Evolutionary conservation across 2,329 filamentous ascomycete species (phyloP).

Genomic region (Ceratocystis smalleyi): DNA sequence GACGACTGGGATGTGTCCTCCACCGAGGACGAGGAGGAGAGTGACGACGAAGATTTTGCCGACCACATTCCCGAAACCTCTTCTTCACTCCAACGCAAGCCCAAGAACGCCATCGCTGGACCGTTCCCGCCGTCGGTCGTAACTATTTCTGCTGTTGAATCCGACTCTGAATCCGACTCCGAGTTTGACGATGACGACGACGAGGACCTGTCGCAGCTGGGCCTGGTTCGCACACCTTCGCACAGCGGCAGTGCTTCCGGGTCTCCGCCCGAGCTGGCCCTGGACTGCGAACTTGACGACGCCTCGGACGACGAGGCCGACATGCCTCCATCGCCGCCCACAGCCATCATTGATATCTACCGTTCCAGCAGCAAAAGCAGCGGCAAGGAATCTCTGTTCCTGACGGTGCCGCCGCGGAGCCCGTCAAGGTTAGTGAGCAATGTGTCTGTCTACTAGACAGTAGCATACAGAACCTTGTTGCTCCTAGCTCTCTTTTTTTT

Average conservation of each 20-base stretch:
- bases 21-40: slow-evolving; percentile 10
- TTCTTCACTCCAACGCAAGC: background rate
- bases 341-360: slow-evolving; percentile 24
- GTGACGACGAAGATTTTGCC: slow-evolving; percentile 4
- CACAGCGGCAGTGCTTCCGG: slow-evolving; percentile 31
- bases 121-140: background rate
- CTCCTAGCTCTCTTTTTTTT: background rate
- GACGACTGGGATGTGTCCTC: slow-evolving; percentile 19
- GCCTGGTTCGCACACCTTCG: slow-evolving; percentile 53
- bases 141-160: background rate
- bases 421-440: slow-evolving; percentile 31
- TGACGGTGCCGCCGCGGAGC: slow-evolving; percentile 32
- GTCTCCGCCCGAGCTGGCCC: slow-evolving; percentile 53
- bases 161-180: slow-evolving; percentile 25
- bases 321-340: slow-evolving; percentile 56
- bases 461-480: background rate
- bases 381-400: slow-evolving; percentile 11
- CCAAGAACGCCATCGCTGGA: background rate
- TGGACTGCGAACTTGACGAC: slow-evolving; percentile 54
- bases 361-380: slow-evolving; percentile 1
- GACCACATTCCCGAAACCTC: background rate
- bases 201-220: slow-evolving; percentile 49
- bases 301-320: slow-evolving; percentile 55
- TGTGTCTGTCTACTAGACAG: slow-evolving; percentile 1
- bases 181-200: slow-evolving; percentile 41